phyloP scores from a whole-genome alignment of 2,329 filamentous ascomycete species.

The Rugonectria rugulosa region DNA sequence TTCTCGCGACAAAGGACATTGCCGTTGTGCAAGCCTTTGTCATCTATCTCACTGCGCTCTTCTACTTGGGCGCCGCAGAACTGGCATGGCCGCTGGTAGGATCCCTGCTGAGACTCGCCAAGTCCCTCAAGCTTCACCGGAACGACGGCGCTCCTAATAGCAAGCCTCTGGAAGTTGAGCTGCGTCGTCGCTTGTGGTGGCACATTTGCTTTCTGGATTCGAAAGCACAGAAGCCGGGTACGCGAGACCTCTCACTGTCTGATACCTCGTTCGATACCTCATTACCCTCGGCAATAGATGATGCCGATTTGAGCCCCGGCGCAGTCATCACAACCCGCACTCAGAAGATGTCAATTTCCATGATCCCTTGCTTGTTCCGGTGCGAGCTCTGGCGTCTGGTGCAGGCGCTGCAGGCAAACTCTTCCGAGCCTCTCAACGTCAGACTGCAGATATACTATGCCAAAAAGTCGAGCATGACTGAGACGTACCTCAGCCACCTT shows the following conservation, averaged over 20 bases:
- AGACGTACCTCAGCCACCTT: conserved; percentile 21
- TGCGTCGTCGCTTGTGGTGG: conserved; percentile 38
- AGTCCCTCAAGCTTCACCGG: conserved; percentile 28
- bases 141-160: neutral
- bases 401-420: conserved; percentile 22
- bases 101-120: conserved; percentile 34
- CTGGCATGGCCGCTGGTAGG: conserved; percentile 38
- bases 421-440: conserved; percentile 10
- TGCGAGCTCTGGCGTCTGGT: conserved; percentile 39
- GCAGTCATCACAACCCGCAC: neutral
- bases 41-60: conserved; percentile 36
- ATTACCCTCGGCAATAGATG: conserved; percentile 53
- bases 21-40: conserved; percentile 36
- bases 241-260: conserved; percentile 31
- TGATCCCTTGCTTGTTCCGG: conserved; percentile 34
- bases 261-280: conserved; percentile 47
- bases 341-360: conserved; percentile 9
- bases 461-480: conserved; percentile 20
- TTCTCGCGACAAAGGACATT: conserved; percentile 33
- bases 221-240: conserved; percentile 6
- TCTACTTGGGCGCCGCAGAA: conserved; percentile 29
- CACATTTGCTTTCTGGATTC: conserved; percentile 42
- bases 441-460: conserved; percentile 22
- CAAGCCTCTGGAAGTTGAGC: conserved; percentile 26
- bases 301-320: conserved; percentile 29